Evolutionary conservation across 306 rosid genomes (phyloP), one percentile per base, ranked within the genome.

Genomic region (Cucurbita argyrosperma): DNA sequence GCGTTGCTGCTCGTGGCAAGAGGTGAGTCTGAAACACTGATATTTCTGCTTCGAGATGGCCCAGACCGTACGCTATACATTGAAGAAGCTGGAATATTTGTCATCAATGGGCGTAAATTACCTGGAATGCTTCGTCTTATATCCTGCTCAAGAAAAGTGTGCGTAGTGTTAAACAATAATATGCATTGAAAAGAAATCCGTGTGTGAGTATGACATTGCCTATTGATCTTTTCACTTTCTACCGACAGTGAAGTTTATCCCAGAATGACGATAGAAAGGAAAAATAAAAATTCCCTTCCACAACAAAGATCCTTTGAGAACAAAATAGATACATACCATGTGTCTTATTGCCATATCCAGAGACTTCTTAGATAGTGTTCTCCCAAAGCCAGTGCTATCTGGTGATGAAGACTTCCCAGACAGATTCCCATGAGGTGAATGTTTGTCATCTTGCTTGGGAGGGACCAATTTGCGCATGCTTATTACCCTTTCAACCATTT

Each of bases 301-400:
- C 62, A 19, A 21, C 37, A 19, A 64, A 65, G 18, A 42, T n/a
- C 7, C 15, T 11, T 10, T 43, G 47, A 14, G 60, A 39, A 74
- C 13, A 58, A 46, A 70, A 52, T 56, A 78, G 15, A 79, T 76
- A 69, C 83, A 23, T 82, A 92, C 98, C 98, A 92, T 92, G 80
- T 92, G 98, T 80, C 98, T 85, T 74, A 92, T 88, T 60, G 98
- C 98, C 98, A 92, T 92, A 80, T 92, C 98, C 82, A 92, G 87
- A 58, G 98, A 92, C 82, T 90, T 92, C 91, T 90, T 92, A 76
- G 98, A 92, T 15, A 92, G 96, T n/a, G 91, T 79, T 83, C 98
- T 88, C 75, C 98, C 98, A 69, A 92, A 90, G 69, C 96, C 96
- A 43, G 88, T 84, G 83, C 96, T 87, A 75, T 92, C 96, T 12